Evolutionary conservation across 2,329 filamentous ascomycete species (phyloP).

Genomic region (Epichloe amarillans): DNA sequence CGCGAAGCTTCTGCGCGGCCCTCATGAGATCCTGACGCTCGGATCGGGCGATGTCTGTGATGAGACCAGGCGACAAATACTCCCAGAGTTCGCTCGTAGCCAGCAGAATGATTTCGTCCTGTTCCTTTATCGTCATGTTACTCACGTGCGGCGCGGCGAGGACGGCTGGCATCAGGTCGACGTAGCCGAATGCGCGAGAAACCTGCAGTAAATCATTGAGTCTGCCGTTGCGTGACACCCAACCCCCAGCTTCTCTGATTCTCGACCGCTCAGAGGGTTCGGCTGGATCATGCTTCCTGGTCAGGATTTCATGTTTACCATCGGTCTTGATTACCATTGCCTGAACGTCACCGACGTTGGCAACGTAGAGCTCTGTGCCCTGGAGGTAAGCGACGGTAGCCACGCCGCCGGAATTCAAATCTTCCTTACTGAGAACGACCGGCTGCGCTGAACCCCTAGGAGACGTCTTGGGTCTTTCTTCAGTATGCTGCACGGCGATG

Average conservation of each 20-base stretch:
- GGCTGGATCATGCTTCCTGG: conserved; percentile 84
- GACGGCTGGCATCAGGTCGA: conserved; percentile 81
- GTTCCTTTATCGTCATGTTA: conserved; percentile 66
- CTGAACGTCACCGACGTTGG: conserved; percentile 90
- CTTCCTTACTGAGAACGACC: conserved; percentile 74
- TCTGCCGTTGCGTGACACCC: conserved; percentile 87
- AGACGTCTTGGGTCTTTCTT: conserved; percentile 52
- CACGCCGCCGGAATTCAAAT: conserved; percentile 79
- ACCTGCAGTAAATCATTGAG: conserved; percentile 86
- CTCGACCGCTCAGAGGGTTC: conserved; percentile 72
- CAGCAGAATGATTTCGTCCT: conserved; percentile 86
- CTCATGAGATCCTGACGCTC: conserved; percentile 87
- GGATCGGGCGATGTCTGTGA: conserved; percentile 79
- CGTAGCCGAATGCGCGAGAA: conserved; percentile 89
- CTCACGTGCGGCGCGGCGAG: conserved; percentile 80
- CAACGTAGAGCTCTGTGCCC: conserved; percentile 81
- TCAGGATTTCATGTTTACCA: conserved; percentile 70
- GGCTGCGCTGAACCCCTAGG: conserved; percentile 61
- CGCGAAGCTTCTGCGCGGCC: conserved; percentile 84
- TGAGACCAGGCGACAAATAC: conserved; percentile 75
- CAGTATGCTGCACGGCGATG: conserved; percentile 65
- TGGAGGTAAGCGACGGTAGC: conserved; percentile 86
- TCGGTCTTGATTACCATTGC: conserved; percentile 91
- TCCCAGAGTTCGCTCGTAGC: conserved; percentile 94
- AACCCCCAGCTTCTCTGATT: conserved; percentile 88